Evolutionary conservation across 768 basidiomycete species (phyloP), one percentile per base, ranked within the genome.

Genomic region (Tephrocybe sp.): DNA sequence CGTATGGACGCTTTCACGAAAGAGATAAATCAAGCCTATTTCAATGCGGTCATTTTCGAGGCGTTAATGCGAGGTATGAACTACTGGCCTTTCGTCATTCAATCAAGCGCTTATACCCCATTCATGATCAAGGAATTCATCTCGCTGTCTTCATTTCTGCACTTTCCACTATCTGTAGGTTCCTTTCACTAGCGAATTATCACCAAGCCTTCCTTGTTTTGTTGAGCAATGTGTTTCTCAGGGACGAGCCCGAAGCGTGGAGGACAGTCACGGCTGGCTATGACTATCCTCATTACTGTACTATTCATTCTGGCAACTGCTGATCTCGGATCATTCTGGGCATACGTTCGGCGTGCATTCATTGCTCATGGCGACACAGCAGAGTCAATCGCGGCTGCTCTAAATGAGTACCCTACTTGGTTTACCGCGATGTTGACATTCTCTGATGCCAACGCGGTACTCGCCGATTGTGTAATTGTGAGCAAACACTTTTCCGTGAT

Each of bases 311-410:
- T 53, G 5, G 34, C 52, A 26, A 53, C 45, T 0, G 52, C 52
- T 18, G 55, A 57, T 21, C 28, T 51, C 8, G 55, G 52, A 16
- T 25, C 35, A 21, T 54, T 31, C 30, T 57, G 55, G 55, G 49
- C 52, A 9, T 48, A 53, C 38, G 49, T 57, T 25, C 52, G 49
- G 13, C 35, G 37, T 4, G 52, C 55, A 25, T 57, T 51, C 18
- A 57, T 57, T 12, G 42, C 40, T 24, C 44, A 48, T 28, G 49
- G 49, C 5, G 52, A 47, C 19, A 53, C 45, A 1, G 36, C 45
- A 5, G 21, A 44, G 12, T 37, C 49, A 1, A 51, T 32, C 16
- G 45, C 52, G 9, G 43, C 24, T 3, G 49, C 55, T 11, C 35
- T 57, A 4, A 39, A 47, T 18, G 45, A 44, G 9, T 54, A 57